Evolutionary conservation across 805 yeast species (phyloP).

Genomic region (Candida pseudoglaebosa): DNA sequence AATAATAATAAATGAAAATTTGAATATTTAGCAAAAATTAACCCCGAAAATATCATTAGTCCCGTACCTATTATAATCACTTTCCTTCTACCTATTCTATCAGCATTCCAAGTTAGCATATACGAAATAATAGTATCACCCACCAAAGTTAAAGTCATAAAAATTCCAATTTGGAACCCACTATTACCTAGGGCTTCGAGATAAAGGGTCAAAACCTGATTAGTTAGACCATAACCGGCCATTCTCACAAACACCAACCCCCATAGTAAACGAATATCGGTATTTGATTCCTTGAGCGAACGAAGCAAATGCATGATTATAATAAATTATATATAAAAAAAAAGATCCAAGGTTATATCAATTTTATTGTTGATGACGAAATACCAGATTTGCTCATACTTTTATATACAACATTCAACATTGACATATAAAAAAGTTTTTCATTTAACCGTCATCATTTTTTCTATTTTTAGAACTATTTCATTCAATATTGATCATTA

Average conservation of each 20-base stretch:
- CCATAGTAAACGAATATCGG: constrained; percentile 64
- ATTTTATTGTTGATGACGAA: too few relatives aligned
- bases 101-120: constrained; percentile 73
- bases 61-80: constrained; percentile 62
- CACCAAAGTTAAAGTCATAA: constrained; percentile 75
- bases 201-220: constrained; percentile 71
- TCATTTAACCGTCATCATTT: too few relatives aligned
- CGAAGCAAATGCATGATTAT: constrained; percentile 27
- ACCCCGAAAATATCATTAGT: constrained; percentile 67
- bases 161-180: constrained; percentile 63
- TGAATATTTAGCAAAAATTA: constrained; percentile 54
- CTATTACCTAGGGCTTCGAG: constrained; percentile 51
- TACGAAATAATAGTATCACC: constrained; percentile 78
- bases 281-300: constrained; percentile 35
- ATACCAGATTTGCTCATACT: too few relatives aligned
- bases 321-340: too few relatives aligned
- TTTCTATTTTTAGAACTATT: too few relatives aligned
- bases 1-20: constrained; percentile 52
- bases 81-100: constrained; percentile 58
- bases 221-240: constrained; percentile 73
- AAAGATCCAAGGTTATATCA: too few relatives aligned
- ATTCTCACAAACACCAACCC: constrained; percentile 65
- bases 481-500: too few relatives aligned
- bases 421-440: too few relatives aligned
- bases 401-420: too few relatives aligned